Base-by-base conservation (phyloP, 805 yeast genomes). In the Cyberlindnera mrakii region DNA sequence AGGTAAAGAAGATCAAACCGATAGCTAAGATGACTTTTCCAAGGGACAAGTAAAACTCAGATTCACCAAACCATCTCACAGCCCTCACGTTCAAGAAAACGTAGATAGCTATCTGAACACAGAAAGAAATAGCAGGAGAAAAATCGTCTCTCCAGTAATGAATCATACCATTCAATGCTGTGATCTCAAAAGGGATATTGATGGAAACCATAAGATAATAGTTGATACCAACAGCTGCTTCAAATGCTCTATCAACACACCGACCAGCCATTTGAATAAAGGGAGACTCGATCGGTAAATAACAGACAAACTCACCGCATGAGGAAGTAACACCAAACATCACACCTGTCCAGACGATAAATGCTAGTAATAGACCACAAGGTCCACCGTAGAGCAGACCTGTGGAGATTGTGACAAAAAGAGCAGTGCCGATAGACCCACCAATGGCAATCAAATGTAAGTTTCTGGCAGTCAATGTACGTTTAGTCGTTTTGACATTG, bases 371-470 rank as follows among this genome's bases (percentile, higher is more conserved):
- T 15, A 54, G 35, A 30, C 56, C 52, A 19, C 72, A 59, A 23
- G 91, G 90, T 31, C 91, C 91, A 58, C 87, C 85, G 25, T 72
- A 67, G 27, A 69, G 49, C 39, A 84, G 64, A 5, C 85, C 76
- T 20, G 43, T 31, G 30, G 39, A 30, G 25, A 30, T 33, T 5
- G 36, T 32, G 23, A 86, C 82, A 49, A 86, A 77, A 41, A 85
- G 69, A 57, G 93, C 95, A 8, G 91, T 82, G 53, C 95, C 96
- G 52, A 86, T 85, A 46, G 84, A 75, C 35, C 91, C 90, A 51
- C 91, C 93, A 48, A 85, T 70, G 40, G 93, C 89, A 67, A 85
- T 85, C 81, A 85, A 74, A 50, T 83, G 85, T 50, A 85, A 64
- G 58, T 85, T 91, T 59, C 89, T 71, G 18, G 49, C 41, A 33